These are phyloP conservation scores for Xanthoconium purpureum DNA, from an alignment of 768 basidiomycete species.

Conservation along the genomic window DNA sequence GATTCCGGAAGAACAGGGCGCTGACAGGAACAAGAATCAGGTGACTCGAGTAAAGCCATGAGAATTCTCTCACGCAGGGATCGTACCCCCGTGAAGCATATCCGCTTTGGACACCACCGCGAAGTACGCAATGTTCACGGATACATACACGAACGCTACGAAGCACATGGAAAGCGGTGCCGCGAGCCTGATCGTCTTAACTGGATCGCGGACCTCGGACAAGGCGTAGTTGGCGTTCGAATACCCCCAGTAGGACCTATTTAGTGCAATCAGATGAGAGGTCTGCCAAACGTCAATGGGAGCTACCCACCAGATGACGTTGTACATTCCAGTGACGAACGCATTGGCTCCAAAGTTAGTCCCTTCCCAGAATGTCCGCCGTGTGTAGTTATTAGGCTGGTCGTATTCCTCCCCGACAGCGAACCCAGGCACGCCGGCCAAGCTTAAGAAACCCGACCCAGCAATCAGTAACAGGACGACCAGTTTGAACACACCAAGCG, in stretches of 20 bases:
- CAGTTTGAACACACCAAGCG: constrained; percentile 62
- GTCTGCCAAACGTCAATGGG: background rate
- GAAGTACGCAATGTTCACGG: constrained; percentile 72
- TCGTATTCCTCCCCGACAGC: constrained; percentile 48
- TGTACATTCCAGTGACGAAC: constrained; percentile 62
- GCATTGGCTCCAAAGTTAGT: constrained; percentile 53
- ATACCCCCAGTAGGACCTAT: constrained; percentile 71
- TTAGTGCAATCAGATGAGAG: background rate
- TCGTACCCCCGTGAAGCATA: constrained; percentile 59
- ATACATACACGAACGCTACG: constrained; percentile 59
- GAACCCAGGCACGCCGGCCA: constrained; percentile 50
- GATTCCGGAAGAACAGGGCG: constrained; percentile 70
- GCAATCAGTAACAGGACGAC: constrained; percentile 50
- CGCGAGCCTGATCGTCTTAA: constrained; percentile 67
- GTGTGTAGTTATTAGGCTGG: constrained; percentile 54
- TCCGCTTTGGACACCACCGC: constrained; percentile 69
- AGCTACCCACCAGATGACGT: constrained; percentile 58
- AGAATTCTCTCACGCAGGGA: constrained; percentile 55
- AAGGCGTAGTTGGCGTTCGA: constrained; percentile 73
- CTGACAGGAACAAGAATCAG: background rate
- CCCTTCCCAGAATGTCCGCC: constrained; percentile 64
- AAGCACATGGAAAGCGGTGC: constrained; percentile 62
- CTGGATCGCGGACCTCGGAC: constrained; percentile 66
- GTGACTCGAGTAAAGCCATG: background rate
- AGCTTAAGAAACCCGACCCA: constrained; percentile 50